Evolutionary conservation across 768 basidiomycete species (phyloP), one percentile per base, ranked within the genome.

Genomic region (Mycena vulgaris): DNA sequence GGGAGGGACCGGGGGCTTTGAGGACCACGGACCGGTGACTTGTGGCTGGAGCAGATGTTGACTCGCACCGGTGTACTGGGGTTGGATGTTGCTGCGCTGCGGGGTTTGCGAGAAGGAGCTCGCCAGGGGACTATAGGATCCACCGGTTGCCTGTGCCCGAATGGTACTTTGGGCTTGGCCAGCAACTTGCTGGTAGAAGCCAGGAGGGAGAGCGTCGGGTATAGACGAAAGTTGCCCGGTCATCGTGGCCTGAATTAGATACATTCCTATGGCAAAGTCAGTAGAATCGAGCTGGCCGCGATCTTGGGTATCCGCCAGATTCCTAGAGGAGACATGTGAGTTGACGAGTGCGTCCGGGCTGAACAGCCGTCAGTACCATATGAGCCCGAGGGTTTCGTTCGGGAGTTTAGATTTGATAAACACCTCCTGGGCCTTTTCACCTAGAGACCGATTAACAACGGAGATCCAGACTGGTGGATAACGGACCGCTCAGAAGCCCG

Each of bases 191-290:
- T 97, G 95, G 76, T 96, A 97, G 23, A 97, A 78, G 53, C 91
- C 93, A 4, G 93, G 92, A 25, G 97, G 96, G 21, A 99, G 87
- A 3, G 86, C 82, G 8, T 87, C 80, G 39, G 96, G 96, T 57
- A 97, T 86, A 69, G 86, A 87, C 59, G 90, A 84, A 63, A 95
- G 83, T 70, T 92, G 88, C 63, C 89, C 89, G 61, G 92, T 90
- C 96, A 98, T 98, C 42, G 89, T 83, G n/a, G 89, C 92, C 81
- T 98, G 96, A 72, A 99, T 96, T 78, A 98, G 89, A 80, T 95
- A 95, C 96, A 98, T 97, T 45, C 93, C 98, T 76, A 99, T 90
- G 68, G 93, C 92, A 78, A 99, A 99, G 81, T 99, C 98, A 51
- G 92, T 87, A 19, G 90, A 83, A 79, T 99, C 98, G 68, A 99